Percentiles rank a stretch among this genome's conserved stretches.
phyloP scores from a whole-genome alignment of 2,329 filamentous ascomycete species.

The Aspergillus neoniger region DNA sequence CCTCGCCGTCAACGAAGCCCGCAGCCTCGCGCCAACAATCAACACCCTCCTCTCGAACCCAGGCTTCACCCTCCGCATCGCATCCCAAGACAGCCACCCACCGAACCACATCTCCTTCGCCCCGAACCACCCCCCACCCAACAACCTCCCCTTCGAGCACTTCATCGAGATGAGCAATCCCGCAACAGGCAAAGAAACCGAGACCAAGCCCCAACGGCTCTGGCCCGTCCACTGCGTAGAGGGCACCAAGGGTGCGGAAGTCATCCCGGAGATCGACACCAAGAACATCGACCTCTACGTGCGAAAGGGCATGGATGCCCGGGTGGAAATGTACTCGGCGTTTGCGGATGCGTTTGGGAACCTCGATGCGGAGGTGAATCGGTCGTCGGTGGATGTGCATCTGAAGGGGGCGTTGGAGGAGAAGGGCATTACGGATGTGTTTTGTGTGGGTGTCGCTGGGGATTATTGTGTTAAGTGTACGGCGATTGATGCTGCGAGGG shows the following conservation, averaged over 20 bases:
- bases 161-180: constrained; percentile 59
- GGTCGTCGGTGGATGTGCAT: constrained; percentile 53
- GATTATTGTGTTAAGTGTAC: constrained; percentile 89
- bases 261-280: constrained; percentile 70
- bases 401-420: constrained; percentile 61
- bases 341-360: constrained; percentile 78
- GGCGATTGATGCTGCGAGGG: constrained; percentile 72
- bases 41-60: constrained; percentile 73
- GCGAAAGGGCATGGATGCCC: constrained; percentile 73
- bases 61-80: constrained; percentile 69
- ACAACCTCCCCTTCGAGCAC: constrained; percentile 69
- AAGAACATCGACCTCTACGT: constrained; percentile 65
- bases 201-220: constrained; percentile 67
- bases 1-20: constrained; percentile 76
- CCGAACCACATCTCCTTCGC: constrained; percentile 84
- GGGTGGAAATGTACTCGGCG: constrained; percentile 90
- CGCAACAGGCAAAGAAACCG: constrained; percentile 53
- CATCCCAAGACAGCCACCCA: constrained; percentile 94
- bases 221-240: constrained; percentile 94
- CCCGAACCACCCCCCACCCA: constrained; percentile 66
- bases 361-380: constrained; percentile 34
- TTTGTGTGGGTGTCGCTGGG: constrained; percentile 78
- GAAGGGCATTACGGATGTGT: constrained; percentile 72
- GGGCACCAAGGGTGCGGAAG: constrained; percentile 67
- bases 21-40: constrained; percentile 68